These are phyloP conservation scores for Diplotaxis tenuifolia DNA, from an alignment of 345 rosid species.

Conservation along the genomic window DNA sequence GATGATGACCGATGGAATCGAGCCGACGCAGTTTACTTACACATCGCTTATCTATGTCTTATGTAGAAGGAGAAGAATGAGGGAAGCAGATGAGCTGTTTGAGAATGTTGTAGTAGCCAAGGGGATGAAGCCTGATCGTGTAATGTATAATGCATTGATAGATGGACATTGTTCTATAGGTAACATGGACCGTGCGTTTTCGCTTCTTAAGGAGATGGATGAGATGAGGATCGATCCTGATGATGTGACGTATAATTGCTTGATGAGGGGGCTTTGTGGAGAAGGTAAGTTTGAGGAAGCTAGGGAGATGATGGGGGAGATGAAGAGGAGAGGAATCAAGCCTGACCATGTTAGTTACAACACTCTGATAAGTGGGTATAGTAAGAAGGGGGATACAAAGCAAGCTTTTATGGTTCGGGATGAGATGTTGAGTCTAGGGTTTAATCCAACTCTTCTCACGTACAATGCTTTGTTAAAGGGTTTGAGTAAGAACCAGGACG, in stretches of 20 bases:
- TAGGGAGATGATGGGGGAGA: slow-evolving; percentile 71
- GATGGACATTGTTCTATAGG: slow-evolving; percentile 75
- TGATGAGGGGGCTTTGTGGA: slow-evolving; percentile 80
- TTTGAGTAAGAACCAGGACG: slow-evolving; percentile 69
- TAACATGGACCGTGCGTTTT: slow-evolving; percentile 64
- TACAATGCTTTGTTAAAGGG: slow-evolving; percentile 86
- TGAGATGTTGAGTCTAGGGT: slow-evolving; percentile 85
- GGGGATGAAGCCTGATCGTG: slow-evolving; percentile 57
- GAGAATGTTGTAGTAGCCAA: slow-evolving; percentile 44
- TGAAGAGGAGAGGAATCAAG: slow-evolving; percentile 75
- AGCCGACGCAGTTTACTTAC: slow-evolving; percentile 68
- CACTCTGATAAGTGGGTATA: slow-evolving; percentile 83
- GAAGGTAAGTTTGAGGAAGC: slow-evolving; percentile 89
- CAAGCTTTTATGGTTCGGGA: slow-evolving; percentile 74
- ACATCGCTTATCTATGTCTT: slow-evolving; percentile 75
- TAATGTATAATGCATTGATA: slow-evolving; percentile 77
- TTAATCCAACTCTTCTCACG: slow-evolving; percentile 77
- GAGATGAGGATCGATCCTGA: slow-evolving; percentile 62
- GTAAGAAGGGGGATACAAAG: slow-evolving; percentile 75
- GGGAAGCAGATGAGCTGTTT: slow-evolving; percentile 73
- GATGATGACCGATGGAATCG: slow-evolving; percentile 67
- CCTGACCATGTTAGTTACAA: slow-evolving; percentile 85
- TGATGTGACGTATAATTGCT: slow-evolving; percentile 85
- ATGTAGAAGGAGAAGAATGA: slow-evolving; percentile 58
- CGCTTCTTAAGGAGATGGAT: slow-evolving; percentile 71